Base-by-base conservation (phyloP, 805 yeast genomes). In the Myxozyma melibiosi region DNA sequence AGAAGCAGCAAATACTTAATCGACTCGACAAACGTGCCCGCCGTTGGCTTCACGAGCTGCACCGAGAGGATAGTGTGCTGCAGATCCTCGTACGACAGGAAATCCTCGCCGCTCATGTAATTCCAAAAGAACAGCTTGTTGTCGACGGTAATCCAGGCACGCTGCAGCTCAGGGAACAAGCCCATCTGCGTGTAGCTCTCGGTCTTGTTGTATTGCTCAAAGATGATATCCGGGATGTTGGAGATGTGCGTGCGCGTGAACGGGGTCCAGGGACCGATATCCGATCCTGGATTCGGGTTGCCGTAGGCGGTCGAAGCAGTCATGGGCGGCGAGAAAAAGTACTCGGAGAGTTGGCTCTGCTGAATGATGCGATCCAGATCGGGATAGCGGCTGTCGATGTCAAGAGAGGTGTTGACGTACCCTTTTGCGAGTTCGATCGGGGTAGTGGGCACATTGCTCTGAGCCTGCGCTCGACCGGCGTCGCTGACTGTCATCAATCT, bases 141-240 rank as follows among this genome's bases (percentile, higher is more conserved):
- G 67, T 90, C 97, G 31, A 85, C 82, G 2, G 86, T 83, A 31
- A 92, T 79, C 97, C 97, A 94, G 13, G 91, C 83, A 57, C 96
- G 82, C 60, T 83, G 81, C 30, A 94, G 79, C 56, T 86, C 90
- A 0, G 91, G 82, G 64, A 94, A 84, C 25, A 90, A 73, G 13
- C 99, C 99, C 83, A 88, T 84, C 57, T 84, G 83, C 37, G 90
- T 83, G 46, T 78, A 78, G 51, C 83, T 79, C 66, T 86, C 84
- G 4, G 88, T 79, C 47, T 65, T 78, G 62, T 83, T 84, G 68
- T 85, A 82, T 65, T 87, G 90, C 53, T 84, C 85, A 63, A 87
- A 81, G 60, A 90, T 83, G 60, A 80, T 83, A 68, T 90, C 96
- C 0, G 97, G 97, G 49, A 91, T 81, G 66, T 81, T 83, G 57